These are phyloP conservation scores for Eimeria brunetti DNA, from an alignment of 169 alveolate species.

Conservation along the genomic window DNA sequence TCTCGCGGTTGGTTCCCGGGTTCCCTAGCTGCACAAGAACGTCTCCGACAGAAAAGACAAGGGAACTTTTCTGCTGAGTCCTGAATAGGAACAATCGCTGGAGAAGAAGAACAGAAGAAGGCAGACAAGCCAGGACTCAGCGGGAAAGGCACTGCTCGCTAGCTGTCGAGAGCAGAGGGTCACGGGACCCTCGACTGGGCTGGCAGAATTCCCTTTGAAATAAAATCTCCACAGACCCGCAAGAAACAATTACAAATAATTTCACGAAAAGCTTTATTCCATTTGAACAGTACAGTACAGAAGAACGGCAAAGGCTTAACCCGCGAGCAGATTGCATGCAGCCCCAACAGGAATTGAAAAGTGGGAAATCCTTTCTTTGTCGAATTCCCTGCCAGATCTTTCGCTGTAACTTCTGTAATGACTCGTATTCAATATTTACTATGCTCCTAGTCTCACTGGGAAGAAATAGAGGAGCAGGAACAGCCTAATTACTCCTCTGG, in stretches of 20 bases:
- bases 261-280: background rate
- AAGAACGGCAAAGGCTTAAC: background rate
- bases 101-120: background rate
- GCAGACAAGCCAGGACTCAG: background rate
- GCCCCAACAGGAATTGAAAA: background rate
- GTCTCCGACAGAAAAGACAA: background rate
- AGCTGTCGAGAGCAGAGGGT: background rate
- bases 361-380: background rate
- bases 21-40: background rate
- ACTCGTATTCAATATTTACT: background rate
- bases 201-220: background rate
- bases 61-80: background rate
- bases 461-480: background rate
- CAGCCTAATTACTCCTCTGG: too few species aligned
- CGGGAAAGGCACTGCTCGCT: background rate
- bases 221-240: conserved; percentile 1
- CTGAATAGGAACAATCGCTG: background rate
- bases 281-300: background rate
- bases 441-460: background rate
- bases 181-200: background rate
- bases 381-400: background rate
- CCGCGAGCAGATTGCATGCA: conserved; percentile 10
- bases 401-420: background rate
- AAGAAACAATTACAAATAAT: background rate
- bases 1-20: background rate